Conservation (phyloP, 2,329 filamentous ascomycete species). For the Acrocalymma vagum region DNA sequence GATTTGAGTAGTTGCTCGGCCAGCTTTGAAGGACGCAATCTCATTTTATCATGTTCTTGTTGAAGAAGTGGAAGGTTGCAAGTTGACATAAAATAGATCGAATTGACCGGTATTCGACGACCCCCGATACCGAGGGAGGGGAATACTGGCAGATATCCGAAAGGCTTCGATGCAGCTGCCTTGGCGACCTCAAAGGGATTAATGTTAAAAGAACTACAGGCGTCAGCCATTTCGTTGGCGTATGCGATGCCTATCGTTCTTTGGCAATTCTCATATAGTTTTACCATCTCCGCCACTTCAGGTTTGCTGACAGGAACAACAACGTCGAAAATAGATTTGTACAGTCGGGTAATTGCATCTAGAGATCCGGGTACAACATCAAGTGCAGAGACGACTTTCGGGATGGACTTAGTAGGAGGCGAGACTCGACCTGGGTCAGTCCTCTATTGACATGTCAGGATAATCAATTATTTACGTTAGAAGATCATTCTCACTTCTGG, state of each 20-base stretch:
- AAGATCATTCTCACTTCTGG: conserved; percentile 48
- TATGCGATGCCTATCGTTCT: conserved; percentile 64
- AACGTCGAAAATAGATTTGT: conserved; percentile 57
- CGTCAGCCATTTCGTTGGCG: conserved; percentile 66
- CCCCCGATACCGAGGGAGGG: conserved; percentile 63
- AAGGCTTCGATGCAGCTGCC: conserved; percentile 56
- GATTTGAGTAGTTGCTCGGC: conserved; percentile 27
- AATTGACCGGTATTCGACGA: conserved; percentile 66
- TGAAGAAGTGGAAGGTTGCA: conserved; percentile 58
- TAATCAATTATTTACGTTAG: not conserved
- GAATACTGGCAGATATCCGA: conserved; percentile 56
- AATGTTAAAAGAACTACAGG: conserved; percentile 56
- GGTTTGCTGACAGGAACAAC: conserved; percentile 60
- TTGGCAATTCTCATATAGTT: conserved; percentile 67
- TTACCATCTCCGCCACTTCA: conserved; percentile 67
- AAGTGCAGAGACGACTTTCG: conserved; percentile 64
- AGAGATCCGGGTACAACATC: conserved; percentile 53
- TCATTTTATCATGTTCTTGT: conserved; percentile 56
- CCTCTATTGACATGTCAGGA: conserved; percentile 33
- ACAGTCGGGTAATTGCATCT: conserved; percentile 54
- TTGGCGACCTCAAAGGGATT: conserved; percentile 61
- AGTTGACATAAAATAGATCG: conserved; percentile 61
- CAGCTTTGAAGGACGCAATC: conserved; percentile 47
- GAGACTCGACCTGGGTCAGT: conserved; percentile 60
- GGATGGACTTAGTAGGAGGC: conserved; percentile 53